phyloP scores from a whole-genome alignment of 257 asterid species.

The Penstemon newberryi region DNA sequence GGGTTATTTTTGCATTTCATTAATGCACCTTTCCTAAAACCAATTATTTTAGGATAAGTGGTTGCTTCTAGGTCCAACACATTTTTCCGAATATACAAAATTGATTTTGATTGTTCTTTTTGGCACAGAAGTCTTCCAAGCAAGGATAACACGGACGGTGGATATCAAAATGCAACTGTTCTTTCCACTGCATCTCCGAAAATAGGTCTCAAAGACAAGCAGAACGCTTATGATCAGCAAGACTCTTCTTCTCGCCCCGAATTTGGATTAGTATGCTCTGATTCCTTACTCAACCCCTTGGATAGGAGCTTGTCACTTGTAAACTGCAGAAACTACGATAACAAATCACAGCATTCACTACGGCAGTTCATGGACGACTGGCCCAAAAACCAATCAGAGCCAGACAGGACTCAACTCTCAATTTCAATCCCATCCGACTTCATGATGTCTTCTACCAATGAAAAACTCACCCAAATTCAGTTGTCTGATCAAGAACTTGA shows the following conservation, averaged over 20 bases:
- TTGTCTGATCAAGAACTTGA: conserved; percentile 42
- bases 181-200: conserved; percentile 35
- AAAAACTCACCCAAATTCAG: conserved; percentile 9
- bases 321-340: conserved; percentile 31
- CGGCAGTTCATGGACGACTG: conserved; percentile 74
- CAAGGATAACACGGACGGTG: conserved; percentile 37
- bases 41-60: too few species aligned
- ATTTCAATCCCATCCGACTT: conserved; percentile 18
- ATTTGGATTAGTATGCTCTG: conserved; percentile 78
- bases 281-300: conserved; percentile 77
- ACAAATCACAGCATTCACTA: conserved; percentile 42
- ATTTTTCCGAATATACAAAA: too few species aligned
- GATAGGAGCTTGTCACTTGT: conserved; percentile 49
- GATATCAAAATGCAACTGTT: conserved; percentile 33
- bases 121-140: conserved; percentile 41
- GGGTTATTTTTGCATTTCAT: too few species aligned
- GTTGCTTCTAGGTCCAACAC: too few species aligned
- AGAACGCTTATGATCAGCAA: conserved; percentile 23
- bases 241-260: conserved; percentile 39
- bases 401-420: conserved; percentile 8
- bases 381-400: conserved; percentile 42
- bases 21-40: too few species aligned
- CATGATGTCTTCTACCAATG: conserved; percentile 2
- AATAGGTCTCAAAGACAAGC: conserved; percentile 33
- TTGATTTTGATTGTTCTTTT: not conserved